Conservation (phyloP, 1,139 yeast genomes). For the Taphrina confusa region DNA sequence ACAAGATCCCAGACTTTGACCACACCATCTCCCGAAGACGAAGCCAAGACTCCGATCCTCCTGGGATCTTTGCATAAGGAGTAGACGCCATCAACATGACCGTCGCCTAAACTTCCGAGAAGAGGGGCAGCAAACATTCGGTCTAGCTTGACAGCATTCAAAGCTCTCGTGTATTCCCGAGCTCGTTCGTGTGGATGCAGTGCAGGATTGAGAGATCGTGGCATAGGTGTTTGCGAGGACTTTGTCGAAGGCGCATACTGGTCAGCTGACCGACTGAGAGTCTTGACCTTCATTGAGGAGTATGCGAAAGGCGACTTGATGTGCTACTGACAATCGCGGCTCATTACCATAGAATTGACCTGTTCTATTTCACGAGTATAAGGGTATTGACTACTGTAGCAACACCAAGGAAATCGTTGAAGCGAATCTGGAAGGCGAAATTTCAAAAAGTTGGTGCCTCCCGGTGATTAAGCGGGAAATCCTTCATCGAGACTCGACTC, state of each 20-base stretch:
- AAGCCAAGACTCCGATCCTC: conserved; percentile 72
- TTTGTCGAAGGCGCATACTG: conserved; percentile 35
- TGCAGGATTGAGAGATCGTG: conserved; percentile 90
- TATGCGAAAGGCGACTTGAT: no score
- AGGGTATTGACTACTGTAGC: no score
- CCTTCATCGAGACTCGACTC: no score
- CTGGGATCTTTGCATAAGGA: conserved; percentile 76
- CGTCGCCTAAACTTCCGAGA: conserved; percentile 89
- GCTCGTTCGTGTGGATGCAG: conserved; percentile 97
- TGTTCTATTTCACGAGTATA: no score
- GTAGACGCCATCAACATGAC: conserved; percentile 96
- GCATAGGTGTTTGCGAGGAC: conserved; percentile 71
- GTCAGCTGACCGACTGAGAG: conserved; percentile 30
- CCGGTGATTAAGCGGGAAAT: no score
- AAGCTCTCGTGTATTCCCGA: conserved; percentile 89
- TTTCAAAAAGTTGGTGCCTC: no score
- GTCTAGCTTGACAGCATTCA: conserved; percentile 92
- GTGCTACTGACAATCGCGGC: no score
- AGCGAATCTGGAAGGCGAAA: no score
- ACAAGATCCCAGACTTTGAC: conserved; percentile 89
- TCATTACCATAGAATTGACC: no score
- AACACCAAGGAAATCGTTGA: no score
- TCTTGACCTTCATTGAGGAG: conserved; percentile 35
- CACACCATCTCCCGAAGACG: conserved; percentile 94
- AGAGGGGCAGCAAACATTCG: conserved; percentile 96